These are phyloP conservation scores for Ramularia collo-cygni DNA, from an alignment of 2,329 filamentous ascomycete species.

Conservation along the genomic window DNA sequence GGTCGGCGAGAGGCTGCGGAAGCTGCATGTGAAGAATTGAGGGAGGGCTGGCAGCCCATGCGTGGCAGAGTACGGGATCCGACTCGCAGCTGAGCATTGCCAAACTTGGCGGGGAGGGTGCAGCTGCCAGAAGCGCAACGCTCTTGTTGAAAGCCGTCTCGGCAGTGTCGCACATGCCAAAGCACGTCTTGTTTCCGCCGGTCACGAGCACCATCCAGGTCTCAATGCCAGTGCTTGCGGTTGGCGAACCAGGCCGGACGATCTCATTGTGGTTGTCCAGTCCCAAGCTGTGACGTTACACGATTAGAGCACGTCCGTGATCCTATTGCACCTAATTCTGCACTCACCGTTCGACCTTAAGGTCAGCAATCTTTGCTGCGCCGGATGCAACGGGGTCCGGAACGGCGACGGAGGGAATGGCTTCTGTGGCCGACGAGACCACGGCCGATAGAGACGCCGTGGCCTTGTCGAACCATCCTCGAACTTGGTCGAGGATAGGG, in stretches of 20 bases:
- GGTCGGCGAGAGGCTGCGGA: conserved; percentile 54
- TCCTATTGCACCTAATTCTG: too few relatives aligned
- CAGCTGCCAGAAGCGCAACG: conserved; percentile 49
- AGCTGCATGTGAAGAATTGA: conserved; percentile 59
- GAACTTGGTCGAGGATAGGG: conserved; percentile 55
- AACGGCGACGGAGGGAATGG: conserved; percentile 31
- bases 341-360: conserved; percentile 42
- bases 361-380: conserved; percentile 45
- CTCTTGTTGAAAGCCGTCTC: conserved; percentile 54
- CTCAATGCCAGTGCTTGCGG: conserved; percentile 53
- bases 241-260: conserved; percentile 55
- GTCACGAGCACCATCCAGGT: conserved; percentile 72
- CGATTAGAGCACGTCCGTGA: too few relatives aligned
- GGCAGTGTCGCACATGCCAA: conserved; percentile 57
- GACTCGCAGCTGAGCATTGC: conserved; percentile 67
- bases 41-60: conserved; percentile 60
- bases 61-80: conserved; percentile 67
- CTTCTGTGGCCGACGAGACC: conserved; percentile 46
- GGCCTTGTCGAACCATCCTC: conserved; percentile 49
- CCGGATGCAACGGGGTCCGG: conserved; percentile 43
- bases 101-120: conserved; percentile 58
- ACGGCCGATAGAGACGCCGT: conserved; percentile 50
- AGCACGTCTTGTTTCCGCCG: conserved; percentile 73
- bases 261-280: conserved; percentile 65
- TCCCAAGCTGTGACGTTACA: conserved; percentile 39